Evolutionary conservation across 2,329 filamentous ascomycete species (phyloP).

Genomic region (Microdochium paspali): DNA sequence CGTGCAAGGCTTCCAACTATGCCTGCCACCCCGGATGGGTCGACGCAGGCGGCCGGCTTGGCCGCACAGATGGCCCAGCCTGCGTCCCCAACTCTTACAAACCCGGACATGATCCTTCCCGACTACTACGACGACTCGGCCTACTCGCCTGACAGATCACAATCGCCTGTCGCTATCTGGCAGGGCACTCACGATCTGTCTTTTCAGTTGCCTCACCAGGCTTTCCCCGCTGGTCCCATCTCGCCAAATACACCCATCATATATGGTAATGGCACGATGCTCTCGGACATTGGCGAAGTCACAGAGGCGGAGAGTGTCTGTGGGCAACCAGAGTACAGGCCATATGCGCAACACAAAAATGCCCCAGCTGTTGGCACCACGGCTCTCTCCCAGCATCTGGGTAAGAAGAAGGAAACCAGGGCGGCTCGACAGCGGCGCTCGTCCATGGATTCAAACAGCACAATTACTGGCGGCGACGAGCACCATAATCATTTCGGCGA

Average conservation of each 20-base stretch:
- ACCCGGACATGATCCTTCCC: slow-evolving; percentile 90
- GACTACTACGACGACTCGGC: slow-evolving; percentile 51
- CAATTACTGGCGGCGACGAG: slow-evolving; percentile 41
- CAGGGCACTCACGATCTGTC: slow-evolving; percentile 34
- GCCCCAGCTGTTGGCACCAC: slow-evolving; percentile 2
- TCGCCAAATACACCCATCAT: slow-evolving; percentile 55
- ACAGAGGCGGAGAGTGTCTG: slow-evolving; percentile 41
- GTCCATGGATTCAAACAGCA: slow-evolving; percentile 53
- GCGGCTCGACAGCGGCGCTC: slow-evolving; percentile 37
- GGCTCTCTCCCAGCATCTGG: slow-evolving; percentile 22
- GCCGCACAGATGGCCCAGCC: slow-evolving; percentile 24
- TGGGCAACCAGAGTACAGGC: slow-evolving; percentile 23
- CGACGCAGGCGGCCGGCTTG: neutral
- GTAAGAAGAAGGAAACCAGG: slow-evolving; percentile 32
- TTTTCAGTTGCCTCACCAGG: slow-evolving; percentile 30
- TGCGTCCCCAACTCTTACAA: slow-evolving; percentile 76
- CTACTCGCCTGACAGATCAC: slow-evolving; percentile 41
- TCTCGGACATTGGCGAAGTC: slow-evolving; percentile 54
- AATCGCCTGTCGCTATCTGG: slow-evolving; percentile 43
- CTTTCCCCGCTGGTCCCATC: slow-evolving; percentile 32
- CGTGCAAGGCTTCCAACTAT: neutral
- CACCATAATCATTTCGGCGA: slow-evolving; percentile 37
- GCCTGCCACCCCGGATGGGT: neutral
- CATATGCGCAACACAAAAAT: neutral
- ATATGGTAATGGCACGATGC: slow-evolving; percentile 60